Evolutionary conservation across 306 rosid species (phyloP).

Genomic region (Echinosophora koreensis): DNA sequence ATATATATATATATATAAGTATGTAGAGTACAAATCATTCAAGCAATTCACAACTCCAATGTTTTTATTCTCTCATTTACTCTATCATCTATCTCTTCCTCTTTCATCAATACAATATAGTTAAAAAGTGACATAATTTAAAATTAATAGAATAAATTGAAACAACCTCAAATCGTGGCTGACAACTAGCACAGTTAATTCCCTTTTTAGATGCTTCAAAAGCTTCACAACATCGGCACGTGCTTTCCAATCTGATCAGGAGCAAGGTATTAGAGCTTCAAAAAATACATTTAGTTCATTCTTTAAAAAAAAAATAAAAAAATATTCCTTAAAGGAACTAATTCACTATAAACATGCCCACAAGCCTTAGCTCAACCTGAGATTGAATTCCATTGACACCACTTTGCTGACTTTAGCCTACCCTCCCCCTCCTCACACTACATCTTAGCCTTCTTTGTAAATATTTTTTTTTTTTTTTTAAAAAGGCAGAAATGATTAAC

Average conservation of each 20-base stretch:
- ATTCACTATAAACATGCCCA: conserved; percentile 3
- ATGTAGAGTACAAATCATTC: too few species aligned
- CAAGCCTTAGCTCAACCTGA: conserved; percentile 15
- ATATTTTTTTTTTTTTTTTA: neutral
- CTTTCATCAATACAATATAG: too few species aligned
- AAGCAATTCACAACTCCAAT: too few species aligned
- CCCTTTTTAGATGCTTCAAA: conserved; percentile 80
- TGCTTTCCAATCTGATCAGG: conserved; percentile 88
- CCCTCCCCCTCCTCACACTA: neutral
- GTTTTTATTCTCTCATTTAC: too few species aligned
- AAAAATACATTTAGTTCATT: conserved; percentile 28
- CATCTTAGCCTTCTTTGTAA: conserved; percentile 10
- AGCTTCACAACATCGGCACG: conserved; percentile 91
- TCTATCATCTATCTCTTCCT: too few species aligned
- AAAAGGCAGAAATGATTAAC: neutral
- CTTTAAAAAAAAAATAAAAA: neutral
- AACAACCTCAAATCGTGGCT: conserved; percentile 89
- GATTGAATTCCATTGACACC: neutral
- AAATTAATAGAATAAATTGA: conserved; percentile 31
- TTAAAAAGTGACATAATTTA: conserved; percentile 12
- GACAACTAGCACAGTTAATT: conserved; percentile 82
- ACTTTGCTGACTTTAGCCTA: neutral
- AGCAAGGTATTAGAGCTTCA: conserved; percentile 34
- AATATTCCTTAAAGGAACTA: conserved; percentile 25
- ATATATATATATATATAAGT: too few species aligned